These are phyloP conservation scores for Scenedesmus sp. DNA, from an alignment of 163 green algal genomes.

Conservation along the genomic window DNA sequence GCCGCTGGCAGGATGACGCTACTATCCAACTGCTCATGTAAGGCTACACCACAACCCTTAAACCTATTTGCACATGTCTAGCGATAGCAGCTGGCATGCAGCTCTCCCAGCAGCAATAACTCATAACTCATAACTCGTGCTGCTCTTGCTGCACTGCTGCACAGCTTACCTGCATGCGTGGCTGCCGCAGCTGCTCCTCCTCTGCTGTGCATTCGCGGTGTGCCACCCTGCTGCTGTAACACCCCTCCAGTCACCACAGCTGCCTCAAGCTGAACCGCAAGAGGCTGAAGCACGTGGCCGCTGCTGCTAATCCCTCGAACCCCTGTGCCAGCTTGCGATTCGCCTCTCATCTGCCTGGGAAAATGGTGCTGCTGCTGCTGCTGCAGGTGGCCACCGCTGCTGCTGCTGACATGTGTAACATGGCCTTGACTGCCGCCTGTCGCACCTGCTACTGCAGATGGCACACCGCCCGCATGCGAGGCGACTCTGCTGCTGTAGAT, in stretches of 20 bases:
- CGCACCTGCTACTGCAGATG: not conserved
- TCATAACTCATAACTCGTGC: too few species aligned
- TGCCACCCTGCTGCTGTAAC: not conserved
- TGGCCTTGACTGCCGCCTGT: not conserved
- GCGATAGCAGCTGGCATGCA: too few species aligned
- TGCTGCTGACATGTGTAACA: not conserved
- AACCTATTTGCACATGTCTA: too few species aligned
- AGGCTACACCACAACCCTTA: too few species aligned
- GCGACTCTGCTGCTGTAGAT: conserved; percentile 6
- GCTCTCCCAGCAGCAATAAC: too few species aligned
- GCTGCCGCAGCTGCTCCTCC: not conserved
- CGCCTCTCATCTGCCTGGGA: not conserved
- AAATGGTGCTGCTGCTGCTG: conserved; percentile 3
- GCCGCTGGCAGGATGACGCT: too few species aligned
- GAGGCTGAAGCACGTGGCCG: not conserved
- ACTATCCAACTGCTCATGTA: too few species aligned
- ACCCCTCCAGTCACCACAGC: not conserved
- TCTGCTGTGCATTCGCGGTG: not conserved
- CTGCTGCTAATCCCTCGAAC: not conserved
- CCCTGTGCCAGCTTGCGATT: not conserved
- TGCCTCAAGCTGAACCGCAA: not conserved
- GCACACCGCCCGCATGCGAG: not conserved
- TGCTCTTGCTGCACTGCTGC: too few species aligned
- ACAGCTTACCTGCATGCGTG: not conserved
- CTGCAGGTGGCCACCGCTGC: not conserved